Conservation (phyloP, 2,329 filamentous ascomycete genomes). For the Tolypocladium capitatum region DNA sequence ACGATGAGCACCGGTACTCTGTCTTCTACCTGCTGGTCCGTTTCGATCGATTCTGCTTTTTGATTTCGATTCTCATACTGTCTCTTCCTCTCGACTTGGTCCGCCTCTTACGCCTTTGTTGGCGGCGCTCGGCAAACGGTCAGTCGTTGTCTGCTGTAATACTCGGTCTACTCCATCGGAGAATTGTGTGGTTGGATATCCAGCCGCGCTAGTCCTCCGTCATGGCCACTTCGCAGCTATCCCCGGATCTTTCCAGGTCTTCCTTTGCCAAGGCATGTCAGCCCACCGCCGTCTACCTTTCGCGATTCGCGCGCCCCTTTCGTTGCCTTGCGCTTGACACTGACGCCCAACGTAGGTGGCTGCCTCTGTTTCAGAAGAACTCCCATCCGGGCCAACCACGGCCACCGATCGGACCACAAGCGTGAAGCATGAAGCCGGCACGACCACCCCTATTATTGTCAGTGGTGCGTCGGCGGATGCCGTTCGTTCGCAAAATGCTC, state of each 20-base stretch:
- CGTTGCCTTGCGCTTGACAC: not conserved
- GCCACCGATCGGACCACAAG: slow-evolving; percentile 11
- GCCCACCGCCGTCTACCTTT: not conserved
- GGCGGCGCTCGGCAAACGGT: not conserved
- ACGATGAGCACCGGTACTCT: slow-evolving; percentile 43
- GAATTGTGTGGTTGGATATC: slow-evolving; percentile 10
- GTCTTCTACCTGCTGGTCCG: slow-evolving; percentile 34
- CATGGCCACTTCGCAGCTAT: slow-evolving; percentile 36
- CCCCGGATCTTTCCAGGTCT: slow-evolving; percentile 39
- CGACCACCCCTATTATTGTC: slow-evolving; percentile 4
- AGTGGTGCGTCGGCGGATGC: slow-evolving; percentile 1
- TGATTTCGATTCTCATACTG: slow-evolving; percentile 29
- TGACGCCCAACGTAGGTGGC: slow-evolving; percentile 26
- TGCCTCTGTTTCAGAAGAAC: slow-evolving; percentile 25
- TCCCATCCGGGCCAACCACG: slow-evolving; percentile 3
- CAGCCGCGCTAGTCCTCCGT: slow-evolving; percentile 9
- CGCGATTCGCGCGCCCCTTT: not conserved
- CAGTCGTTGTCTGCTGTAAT: slow-evolving; percentile 5
- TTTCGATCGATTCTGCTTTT: slow-evolving; percentile 40
- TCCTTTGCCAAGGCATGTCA: slow-evolving; percentile 63
- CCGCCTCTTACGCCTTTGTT: not conserved
- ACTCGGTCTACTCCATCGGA: slow-evolving; percentile 6
- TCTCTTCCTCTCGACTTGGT: slow-evolving; percentile 15
- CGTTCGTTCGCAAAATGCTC: slow-evolving; percentile 4
- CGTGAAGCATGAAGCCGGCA: not conserved